Base-by-base conservation (phyloP, 2,329 filamentous ascomycete genomes). In the Arthroderma sp. region DNA sequence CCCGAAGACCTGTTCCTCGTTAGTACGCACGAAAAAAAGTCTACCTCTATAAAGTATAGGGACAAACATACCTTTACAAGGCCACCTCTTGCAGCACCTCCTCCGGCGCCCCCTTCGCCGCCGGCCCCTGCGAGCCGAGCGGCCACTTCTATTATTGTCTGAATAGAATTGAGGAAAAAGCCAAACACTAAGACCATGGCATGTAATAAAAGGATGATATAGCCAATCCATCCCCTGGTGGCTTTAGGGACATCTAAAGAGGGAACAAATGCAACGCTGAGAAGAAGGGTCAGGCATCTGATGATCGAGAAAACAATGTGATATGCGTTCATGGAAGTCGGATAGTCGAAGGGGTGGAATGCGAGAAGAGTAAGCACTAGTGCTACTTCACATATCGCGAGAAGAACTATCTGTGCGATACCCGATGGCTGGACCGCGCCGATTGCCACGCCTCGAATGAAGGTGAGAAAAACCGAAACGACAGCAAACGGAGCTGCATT, bases 241-340 rank as follows among this genome's bases (percentile, higher is more conserved):
- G 82, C 78, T 56, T 93, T 82, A 0, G 76, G 75, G 4, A 95
- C 80, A 22, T 79, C 81, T 3, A 98, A 72, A 1, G 83, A 82
- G 1, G 89, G 86, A 8, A 88, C 78, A 61, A 98, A 98, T 1
- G 88, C 72, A 31, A 87, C 77, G 70, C 84, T 86, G 44, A 89
- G 68, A 44, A 89, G 68, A 39, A 87, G 74, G 0, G 82, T 82
- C 40, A 85, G 66, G 30, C 95, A 80, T 31, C 91, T 80, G 9
- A 94, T 69, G 2, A 74, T 68, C 0, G 87, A 78, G 62, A 95
- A 94, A 50, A 87, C 78, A 1, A 83, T 85, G 56, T 96, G 88
- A 54, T 95, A 95, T 6, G 86, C 78, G 59, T 96, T 96, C 91
- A 98, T 98, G 29, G 89, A 95, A 0, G 91, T 96, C 22, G 88